These are phyloP conservation scores for Panicum hallii DNA, from an alignment of 202 grass and related monocot species.

Conservation along the genomic window DNA sequence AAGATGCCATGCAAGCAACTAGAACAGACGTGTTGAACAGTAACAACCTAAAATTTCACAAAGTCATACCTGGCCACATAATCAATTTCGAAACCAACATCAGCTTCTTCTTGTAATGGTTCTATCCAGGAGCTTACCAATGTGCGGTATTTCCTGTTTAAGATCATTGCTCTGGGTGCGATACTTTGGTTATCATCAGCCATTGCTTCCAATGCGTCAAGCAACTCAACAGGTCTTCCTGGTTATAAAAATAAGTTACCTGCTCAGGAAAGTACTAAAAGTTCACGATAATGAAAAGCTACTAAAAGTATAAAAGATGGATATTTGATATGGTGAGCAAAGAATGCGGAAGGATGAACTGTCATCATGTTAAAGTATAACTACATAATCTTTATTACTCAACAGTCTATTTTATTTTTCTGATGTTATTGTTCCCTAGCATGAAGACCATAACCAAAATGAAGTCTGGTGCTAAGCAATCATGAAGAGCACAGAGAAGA, in stretches of 20 bases:
- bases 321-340: conserved; percentile 8
- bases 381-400: not conserved
- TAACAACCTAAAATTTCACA: conserved; percentile 31
- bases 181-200: conserved; percentile 75
- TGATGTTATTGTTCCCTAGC: not conserved
- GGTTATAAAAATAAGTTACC: conserved; percentile 73
- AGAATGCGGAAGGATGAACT: conserved; percentile 18
- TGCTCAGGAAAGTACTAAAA: conserved; percentile 66
- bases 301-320: conserved; percentile 35
- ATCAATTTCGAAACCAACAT: conserved; percentile 93
- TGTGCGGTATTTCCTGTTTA: conserved; percentile 96
- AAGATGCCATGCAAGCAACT: conserved; percentile 14
- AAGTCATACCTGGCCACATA: conserved; percentile 83
- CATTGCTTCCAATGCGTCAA: conserved; percentile 97
- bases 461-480: not conserved
- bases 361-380: not conserved
- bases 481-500: not conserved
- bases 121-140: conserved; percentile 99
- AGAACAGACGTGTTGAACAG: conserved; percentile 19
- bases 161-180: conserved; percentile 87
- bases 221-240: conserved; percentile 94
- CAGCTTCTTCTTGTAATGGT: conserved; percentile 99
- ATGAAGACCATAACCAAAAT: not conserved
- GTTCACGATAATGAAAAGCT: conserved; percentile 55
- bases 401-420: not conserved